Percentiles rank a stretch among this genome's conserved stretches.
Evolutionary conservation across 1,139 yeast genomes (phyloP).

Genomic region (Meyerozyma smithsonii): DNA sequence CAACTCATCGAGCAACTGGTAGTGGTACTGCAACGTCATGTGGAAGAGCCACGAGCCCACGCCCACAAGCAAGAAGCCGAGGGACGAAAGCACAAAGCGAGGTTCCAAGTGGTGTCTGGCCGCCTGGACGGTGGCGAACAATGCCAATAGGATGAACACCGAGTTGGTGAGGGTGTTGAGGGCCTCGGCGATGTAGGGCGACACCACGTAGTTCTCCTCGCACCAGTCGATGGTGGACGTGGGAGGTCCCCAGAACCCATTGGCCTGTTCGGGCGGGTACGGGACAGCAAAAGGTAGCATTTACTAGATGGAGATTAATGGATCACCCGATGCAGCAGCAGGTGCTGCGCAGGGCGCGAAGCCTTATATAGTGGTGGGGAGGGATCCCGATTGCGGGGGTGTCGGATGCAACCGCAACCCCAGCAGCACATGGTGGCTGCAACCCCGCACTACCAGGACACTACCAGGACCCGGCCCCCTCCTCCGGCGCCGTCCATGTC

Average conservation of each 20-base stretch:
- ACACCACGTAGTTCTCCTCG: constrained; percentile 87
- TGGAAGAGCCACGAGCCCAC: constrained; percentile 93
- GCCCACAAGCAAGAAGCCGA: constrained; percentile 86
- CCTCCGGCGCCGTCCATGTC: constrained; percentile 24
- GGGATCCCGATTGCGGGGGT: constrained; percentile 3
- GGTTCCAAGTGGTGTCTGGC: constrained; percentile 55
- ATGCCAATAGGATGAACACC: constrained; percentile 62
- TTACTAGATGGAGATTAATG: not conserved
- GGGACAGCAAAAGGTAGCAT: constrained; percentile 47
- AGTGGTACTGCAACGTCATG: constrained; percentile 87
- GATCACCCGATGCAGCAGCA: not conserved
- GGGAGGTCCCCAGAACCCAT: constrained; percentile 47
- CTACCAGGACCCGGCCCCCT: too few relatives aligned
- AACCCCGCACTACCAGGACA: not conserved
- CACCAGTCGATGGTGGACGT: constrained; percentile 92
- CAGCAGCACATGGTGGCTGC: not conserved
- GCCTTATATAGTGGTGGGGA: not conserved
- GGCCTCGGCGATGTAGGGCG: constrained; percentile 84
- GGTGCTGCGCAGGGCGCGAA: not conserved
- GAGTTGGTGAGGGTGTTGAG: constrained; percentile 78
- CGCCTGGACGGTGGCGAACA: constrained; percentile 62
- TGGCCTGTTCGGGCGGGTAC: constrained; percentile 39
- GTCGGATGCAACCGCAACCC: not conserved
- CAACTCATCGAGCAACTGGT: constrained; percentile 86
- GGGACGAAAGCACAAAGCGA: constrained; percentile 64